phyloP scores from a whole-genome alignment of 2,329 filamentous ascomycete genomes.

The Fusarium heterosporum region DNA sequence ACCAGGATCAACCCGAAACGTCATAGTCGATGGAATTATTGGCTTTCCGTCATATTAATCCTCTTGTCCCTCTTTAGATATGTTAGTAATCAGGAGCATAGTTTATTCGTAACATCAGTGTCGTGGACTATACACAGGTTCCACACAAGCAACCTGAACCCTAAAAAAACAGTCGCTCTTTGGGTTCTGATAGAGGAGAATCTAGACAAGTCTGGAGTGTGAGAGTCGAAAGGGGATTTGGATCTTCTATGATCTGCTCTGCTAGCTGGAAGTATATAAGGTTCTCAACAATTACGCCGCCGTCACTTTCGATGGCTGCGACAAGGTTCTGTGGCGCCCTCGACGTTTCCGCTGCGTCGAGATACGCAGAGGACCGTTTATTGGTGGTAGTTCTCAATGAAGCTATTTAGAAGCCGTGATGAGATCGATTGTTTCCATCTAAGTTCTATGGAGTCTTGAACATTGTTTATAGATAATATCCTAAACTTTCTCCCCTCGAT shows the following conservation, averaged over 20 bases:
- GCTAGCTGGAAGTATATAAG: constrained; percentile 50
- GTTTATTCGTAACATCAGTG: not conserved
- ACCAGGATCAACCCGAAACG: constrained; percentile 55
- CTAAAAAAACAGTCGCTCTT: constrained; percentile 54
- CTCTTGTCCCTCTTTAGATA: constrained; percentile 17
- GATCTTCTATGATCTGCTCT: constrained; percentile 52
- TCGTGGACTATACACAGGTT: constrained; percentile 50
- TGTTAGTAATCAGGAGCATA: constrained; percentile 1
- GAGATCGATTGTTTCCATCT: not conserved
- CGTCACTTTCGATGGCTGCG: constrained; percentile 42
- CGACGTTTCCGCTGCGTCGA: constrained; percentile 8
- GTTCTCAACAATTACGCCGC: constrained; percentile 54
- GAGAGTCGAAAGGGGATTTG: constrained; percentile 53
- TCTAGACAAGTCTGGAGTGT: constrained; percentile 52
- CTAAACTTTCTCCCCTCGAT: not conserved
- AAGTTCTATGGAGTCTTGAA: fast-evolving
- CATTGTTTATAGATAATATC: constrained; percentile 2
- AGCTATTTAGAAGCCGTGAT: not conserved
- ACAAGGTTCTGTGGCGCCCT: constrained; percentile 16
- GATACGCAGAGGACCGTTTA: constrained; percentile 7
- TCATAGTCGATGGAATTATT: constrained; percentile 50
- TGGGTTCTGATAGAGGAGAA: constrained; percentile 56
- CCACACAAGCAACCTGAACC: constrained; percentile 53
- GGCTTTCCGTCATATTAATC: constrained; percentile 48
- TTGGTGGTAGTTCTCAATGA: not conserved